phyloP scores from a whole-genome alignment of 257 asterid species.

The Scutellaria minor region DNA sequence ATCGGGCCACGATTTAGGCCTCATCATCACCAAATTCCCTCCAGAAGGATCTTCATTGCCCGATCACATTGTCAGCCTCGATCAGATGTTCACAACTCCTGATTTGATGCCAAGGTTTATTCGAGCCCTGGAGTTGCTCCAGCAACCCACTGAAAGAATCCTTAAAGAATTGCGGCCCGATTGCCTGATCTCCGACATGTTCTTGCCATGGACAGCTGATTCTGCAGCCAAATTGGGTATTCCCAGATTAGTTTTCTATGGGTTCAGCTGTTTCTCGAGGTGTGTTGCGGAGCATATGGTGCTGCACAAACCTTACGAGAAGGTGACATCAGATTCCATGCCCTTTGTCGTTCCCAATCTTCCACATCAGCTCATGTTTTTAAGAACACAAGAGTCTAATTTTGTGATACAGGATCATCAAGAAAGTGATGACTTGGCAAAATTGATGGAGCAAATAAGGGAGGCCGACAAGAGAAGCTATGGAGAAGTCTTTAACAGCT shows the following conservation, averaged over 20 bases:
- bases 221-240: conserved; percentile 51
- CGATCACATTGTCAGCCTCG: conserved; percentile 39
- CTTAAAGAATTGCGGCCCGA: conserved; percentile 35
- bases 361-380: conserved; percentile 42
- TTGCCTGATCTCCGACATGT: conserved; percentile 53
- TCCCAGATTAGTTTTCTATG: conserved; percentile 54
- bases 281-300: conserved; percentile 39
- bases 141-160: conserved; percentile 44
- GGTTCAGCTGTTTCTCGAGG: conserved; percentile 42
- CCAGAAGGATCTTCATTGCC: conserved; percentile 48
- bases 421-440: neutral
- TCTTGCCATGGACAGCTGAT: conserved; percentile 53
- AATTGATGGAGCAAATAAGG: conserved; percentile 23
- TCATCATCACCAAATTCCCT: conserved; percentile 43
- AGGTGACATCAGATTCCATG: conserved; percentile 49
- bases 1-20: conserved; percentile 42
- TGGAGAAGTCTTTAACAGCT: conserved; percentile 60
- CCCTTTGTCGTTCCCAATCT: conserved; percentile 47
- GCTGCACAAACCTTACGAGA: conserved; percentile 41
- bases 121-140: conserved; percentile 37
- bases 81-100: conserved; percentile 29
- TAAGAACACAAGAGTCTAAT: conserved; percentile 39
- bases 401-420: neutral
- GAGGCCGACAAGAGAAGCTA: conserved; percentile 42
- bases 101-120: conserved; percentile 17